Evolutionary conservation across 805 yeast species (phyloP).

Genomic region (Starmerella stigmatis): DNA sequence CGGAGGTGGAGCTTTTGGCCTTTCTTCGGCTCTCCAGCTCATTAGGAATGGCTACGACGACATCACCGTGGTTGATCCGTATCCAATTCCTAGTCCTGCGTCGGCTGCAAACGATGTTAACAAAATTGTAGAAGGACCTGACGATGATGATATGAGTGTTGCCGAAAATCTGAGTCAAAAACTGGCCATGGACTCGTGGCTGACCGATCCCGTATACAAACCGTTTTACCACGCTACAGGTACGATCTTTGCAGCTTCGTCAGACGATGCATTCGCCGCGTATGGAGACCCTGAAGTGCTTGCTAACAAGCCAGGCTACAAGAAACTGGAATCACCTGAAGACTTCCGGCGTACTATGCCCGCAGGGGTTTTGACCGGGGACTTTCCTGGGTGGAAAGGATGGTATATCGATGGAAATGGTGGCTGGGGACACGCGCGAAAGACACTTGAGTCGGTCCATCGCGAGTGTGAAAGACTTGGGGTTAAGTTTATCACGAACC

Average conservation of each 20-base stretch:
- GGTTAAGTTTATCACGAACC: constrained; percentile 2
- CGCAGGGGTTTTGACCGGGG: background rate
- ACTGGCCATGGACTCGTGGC: constrained; percentile 2
- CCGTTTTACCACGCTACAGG: constrained; percentile 1
- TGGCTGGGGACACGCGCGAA: constrained; percentile 4
- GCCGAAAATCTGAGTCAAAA: constrained; percentile 2
- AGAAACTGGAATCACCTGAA: background rate
- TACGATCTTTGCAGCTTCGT: constrained; percentile 1
- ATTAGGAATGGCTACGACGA: background rate
- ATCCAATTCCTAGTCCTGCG: constrained; percentile 4
- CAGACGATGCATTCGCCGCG: background rate
- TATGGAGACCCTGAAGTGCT: background rate
- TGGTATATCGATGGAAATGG: background rate
- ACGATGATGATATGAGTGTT: background rate
- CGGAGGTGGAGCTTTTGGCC: constrained; percentile 1
- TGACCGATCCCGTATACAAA: background rate
- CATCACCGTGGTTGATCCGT: constrained; percentile 1
- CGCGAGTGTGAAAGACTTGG: constrained; percentile 1
- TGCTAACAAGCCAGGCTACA: background rate
- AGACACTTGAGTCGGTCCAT: constrained; percentile 1
- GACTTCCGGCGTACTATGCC: constrained; percentile 2
- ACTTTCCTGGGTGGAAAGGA: constrained; percentile 4
- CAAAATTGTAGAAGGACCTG: constrained; percentile 3
- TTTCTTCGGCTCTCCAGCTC: background rate
- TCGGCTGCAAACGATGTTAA: constrained; percentile 5